Evolutionary conservation across 345 rosid genomes (phyloP).

Genomic region (Ailanthus altissimus): DNA sequence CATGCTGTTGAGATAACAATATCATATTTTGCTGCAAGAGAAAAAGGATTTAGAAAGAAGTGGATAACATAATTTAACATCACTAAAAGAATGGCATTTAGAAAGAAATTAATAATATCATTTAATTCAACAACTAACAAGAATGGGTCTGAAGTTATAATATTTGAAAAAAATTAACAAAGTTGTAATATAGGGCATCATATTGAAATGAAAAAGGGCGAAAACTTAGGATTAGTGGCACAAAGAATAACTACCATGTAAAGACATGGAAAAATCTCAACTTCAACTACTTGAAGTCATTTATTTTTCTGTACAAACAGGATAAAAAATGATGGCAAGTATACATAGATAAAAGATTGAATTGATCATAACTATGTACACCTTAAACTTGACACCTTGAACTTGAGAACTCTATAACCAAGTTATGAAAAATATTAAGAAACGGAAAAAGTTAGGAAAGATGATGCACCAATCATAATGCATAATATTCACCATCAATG

Average conservation of each 20-base stretch:
- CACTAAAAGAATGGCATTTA: too few relatives aligned
- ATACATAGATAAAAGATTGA: not conserved
- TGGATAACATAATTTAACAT: not conserved
- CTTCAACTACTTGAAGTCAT: not conserved
- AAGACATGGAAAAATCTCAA: not conserved
- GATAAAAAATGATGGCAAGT: not conserved
- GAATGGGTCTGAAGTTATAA: not conserved
- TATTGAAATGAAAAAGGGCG: not conserved
- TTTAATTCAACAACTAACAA: not conserved
- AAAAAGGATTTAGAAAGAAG: slow-evolving; percentile 16
- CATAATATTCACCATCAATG: slow-evolving; percentile 70
- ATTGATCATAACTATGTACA: not conserved
- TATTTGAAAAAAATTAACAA: not conserved
- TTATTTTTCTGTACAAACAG: not conserved
- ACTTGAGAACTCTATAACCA: not conserved
- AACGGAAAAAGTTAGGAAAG: not conserved
- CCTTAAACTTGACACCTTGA: not conserved
- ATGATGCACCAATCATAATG: not conserved
- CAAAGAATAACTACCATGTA: not conserved
- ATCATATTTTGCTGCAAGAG: slow-evolving; percentile 84
- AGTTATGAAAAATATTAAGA: not conserved
- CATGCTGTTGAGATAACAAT: slow-evolving; percentile 97
- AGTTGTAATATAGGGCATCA: not conserved
- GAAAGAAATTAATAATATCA: too few relatives aligned
- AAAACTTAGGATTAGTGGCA: not conserved